Evolutionary conservation across 305 asterid genomes (phyloP), one percentile per base, ranked within the genome.

Genomic region (Solanum hybrid): DNA sequence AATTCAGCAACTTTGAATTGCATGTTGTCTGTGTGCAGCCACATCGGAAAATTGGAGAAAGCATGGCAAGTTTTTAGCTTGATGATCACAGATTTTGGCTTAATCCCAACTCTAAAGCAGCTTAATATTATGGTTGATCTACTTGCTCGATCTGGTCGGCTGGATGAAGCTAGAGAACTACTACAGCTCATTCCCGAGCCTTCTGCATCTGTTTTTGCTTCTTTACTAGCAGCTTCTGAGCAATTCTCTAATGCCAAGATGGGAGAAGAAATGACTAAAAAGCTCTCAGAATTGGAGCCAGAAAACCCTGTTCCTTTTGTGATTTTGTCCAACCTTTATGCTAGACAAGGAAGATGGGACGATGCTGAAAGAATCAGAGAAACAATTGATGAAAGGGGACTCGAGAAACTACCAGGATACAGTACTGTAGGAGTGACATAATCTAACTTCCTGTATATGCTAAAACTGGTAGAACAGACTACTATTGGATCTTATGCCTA

Each of bases 251-350:
- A 95, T 91, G 85, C 93, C 38, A 91, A 91, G 89, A 87, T 94
- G 17, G 96, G 95, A 38, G 97, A 96, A 89, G 96, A 94, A 91
- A 93, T 94, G 91, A 94, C 92, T 13, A 51, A 29, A 92, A 94
- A 90, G 85, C 94, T 95, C 90, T 86, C 94, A 22, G 95, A 93
- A 27, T 86, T 94, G 87, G 98, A 96, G 85, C 98, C 98, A 10
- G 95, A 92, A 89, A 95, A 92, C 81, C 96, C 98, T 6, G 90
- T 92, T 42, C 97, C 99, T 29, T 94, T 95, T 88, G 95, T 96
- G 78, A 95, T 97, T 90, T 93, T 97, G 91, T 95, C 99, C 64
- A 97, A 94, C 89, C 95, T 97, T 26, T 95, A 95, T 92, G 98
- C 99, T 37, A 94, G 94, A 66, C 93, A 93, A 90, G 98, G 93